Percentiles rank a stretch among this genome's conserved stretches.
These are phyloP conservation scores for Boletus reticuloceps DNA, from an alignment of 768 basidiomycete species.

Conservation along the genomic window DNA sequence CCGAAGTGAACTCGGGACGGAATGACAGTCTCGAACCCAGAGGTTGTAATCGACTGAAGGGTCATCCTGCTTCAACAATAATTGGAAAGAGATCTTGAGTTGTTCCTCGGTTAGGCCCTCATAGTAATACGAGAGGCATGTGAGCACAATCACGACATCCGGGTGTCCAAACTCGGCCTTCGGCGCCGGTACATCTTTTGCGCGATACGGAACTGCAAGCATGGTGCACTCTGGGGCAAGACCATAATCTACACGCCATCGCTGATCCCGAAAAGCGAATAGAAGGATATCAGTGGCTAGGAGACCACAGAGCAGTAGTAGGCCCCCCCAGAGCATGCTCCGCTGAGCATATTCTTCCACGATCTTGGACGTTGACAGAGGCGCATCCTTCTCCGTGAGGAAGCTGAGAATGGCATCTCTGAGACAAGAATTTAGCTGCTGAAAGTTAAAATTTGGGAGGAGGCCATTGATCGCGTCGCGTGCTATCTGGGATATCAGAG, in stretches of 20 bases:
- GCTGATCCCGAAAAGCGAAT: conserved; percentile 35
- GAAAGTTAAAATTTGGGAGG: conserved; percentile 16
- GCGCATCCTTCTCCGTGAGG: neutral
- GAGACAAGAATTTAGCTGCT: neutral
- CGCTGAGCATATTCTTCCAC: conserved; percentile 10
- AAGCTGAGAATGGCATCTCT: neutral
- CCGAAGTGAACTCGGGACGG: conserved; percentile 32
- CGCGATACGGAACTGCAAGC: conserved; percentile 52
- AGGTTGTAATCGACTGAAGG: conserved; percentile 39
- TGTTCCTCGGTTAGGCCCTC: conserved; percentile 41
- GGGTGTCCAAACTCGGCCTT: conserved; percentile 54
- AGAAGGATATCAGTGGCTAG: conserved; percentile 40
- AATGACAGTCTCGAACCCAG: conserved; percentile 31
- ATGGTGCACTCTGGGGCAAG: conserved; percentile 40
- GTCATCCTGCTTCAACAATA: conserved; percentile 40
- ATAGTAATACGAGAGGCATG: conserved; percentile 37
- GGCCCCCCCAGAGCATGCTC: conserved; percentile 29
- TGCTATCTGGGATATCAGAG: neutral
- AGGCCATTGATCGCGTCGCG: conserved; percentile 4
- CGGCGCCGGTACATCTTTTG: conserved; percentile 47
- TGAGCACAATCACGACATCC: conserved; percentile 37
- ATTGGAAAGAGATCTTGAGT: conserved; percentile 36
- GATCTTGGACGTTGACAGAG: neutral
- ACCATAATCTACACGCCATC: conserved; percentile 55
- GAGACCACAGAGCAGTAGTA: conserved; percentile 47